Evolutionary conservation across 2,329 filamentous ascomycete species (phyloP), one percentile per base, ranked within the genome.

Genomic region (Coniochaeta sp.): DNA sequence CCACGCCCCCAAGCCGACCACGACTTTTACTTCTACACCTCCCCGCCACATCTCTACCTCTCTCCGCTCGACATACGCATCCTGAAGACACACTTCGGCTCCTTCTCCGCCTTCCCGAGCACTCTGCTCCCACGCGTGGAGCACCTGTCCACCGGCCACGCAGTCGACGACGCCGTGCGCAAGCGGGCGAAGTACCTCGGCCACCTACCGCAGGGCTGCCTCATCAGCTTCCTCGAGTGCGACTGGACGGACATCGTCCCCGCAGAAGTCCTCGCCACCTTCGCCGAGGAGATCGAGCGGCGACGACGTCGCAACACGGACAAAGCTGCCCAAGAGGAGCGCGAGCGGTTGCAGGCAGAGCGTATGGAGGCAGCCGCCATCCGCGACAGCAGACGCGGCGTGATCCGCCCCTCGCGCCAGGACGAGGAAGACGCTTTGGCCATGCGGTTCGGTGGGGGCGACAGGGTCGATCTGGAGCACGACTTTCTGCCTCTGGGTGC

Each of bases 191-290:
- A 94, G 65, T 96, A 96, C 58, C 78, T 96, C 3, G 82, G 83
- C 1, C 91, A 96, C 67, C 76, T 96, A 6, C 91, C 91, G 0
- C 84, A 87, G 49, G 91, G 91, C n/a, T 96, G 91, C 65, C 86
- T 95, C 58, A 88, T 96, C 38, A 90, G 79, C 58, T 96, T 96
- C 61, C 69, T 96, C 1, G 91, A 96, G 69, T 96, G 91, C 63
- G 91, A 96, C 66, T 96, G 91, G 91, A 91, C 89, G 3, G 91
- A 95, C 58, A 88, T 94, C 32, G 88, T 96, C 5, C 78, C 83
- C 3, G 76, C 83, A 1, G 85, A 89, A 49, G 79, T 89, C 3
- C 73, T 96, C n/a, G 83, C 83, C 33, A 77, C 78, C 1, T 96
- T 96, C 67, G 74, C 78, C n/a, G 70, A 75, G 0, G 90, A 96